Evolutionary conservation across 2,329 filamentous ascomycete genomes (phyloP), one percentile per base, ranked within the genome.

Genomic region (Pseudopithomyces chartarum): DNA sequence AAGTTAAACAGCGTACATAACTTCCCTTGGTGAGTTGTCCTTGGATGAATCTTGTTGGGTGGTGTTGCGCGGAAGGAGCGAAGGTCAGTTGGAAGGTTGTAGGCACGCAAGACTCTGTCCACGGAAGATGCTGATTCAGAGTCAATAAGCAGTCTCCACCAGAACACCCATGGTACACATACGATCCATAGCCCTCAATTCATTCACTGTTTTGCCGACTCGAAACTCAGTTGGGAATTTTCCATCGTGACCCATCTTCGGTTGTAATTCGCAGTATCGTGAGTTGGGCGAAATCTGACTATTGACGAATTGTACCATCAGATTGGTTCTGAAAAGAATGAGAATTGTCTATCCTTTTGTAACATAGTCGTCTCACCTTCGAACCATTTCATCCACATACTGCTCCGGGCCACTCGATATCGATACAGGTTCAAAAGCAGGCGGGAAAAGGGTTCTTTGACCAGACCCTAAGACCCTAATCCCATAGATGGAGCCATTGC

Each of bases 171-270:
- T 6, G 13, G 13, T 59, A 43, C 34, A 29, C 55, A 59, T 65
- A 56, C 58, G 54, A 44, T 73, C 66, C 33, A 64, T 62, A 51
- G 71, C 61, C 38, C 59, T 55, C 23, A 72, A 32, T 66, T 70
- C 50, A 49, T 66, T 47, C 58, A 63, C 29, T 43, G 66, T 66
- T 56, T 60, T 57, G 52, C 61, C 62, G 1, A 52, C 51, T 22
- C 61, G 56, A 52, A 75, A 76, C 13, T 67, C 63, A 5, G 50
- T 34, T 7, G 74, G 75, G 44, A 73, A 76, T n/a, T 59, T 57
- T 3, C 68, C 69, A 36, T 71, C 65, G 4, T 36, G 34, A 33
- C 63, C 63, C 61, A 74, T 66, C 62, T 70, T 74, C 1, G 74
- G 73, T 46, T 75, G 70, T 19, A 76, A 38, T 29, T 72, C 66